phyloP scores from a whole-genome alignment of 139 green algal genomes.

The Coelastrella sp. region DNA sequence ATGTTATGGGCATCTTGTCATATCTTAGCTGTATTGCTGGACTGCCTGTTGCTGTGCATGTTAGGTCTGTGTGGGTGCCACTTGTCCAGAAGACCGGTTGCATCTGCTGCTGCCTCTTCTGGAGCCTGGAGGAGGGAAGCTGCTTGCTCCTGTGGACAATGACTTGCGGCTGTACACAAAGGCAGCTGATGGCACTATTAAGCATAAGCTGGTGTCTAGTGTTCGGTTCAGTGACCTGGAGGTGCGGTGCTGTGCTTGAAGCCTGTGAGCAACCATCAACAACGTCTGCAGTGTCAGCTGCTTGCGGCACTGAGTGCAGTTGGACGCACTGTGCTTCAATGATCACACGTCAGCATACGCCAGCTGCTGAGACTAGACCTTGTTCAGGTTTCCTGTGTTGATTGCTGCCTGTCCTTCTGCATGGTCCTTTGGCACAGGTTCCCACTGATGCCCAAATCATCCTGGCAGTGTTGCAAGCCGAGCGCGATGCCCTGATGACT shows the following conservation, averaged over 20 bases:
- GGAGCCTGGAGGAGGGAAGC: slow-evolving; percentile 42
- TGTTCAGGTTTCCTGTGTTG: not conserved
- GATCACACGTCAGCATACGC: too few relatives aligned
- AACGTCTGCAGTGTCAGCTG: too few relatives aligned
- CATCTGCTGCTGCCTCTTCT: slow-evolving; percentile 60
- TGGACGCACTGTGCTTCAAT: too few relatives aligned
- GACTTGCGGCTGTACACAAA: slow-evolving; percentile 48
- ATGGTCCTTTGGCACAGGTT: not conserved
- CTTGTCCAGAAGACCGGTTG: slow-evolving; percentile 59
- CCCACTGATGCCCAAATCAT: slow-evolving; percentile 26
- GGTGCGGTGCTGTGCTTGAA: not conserved
- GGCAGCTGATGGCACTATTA: slow-evolving; percentile 10
- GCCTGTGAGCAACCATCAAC: not conserved
- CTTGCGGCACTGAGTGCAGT: too few relatives aligned
- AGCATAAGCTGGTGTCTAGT: slow-evolving; percentile 1
- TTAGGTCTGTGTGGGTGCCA: slow-evolving; percentile 60
- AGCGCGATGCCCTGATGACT: slow-evolving; percentile 10
- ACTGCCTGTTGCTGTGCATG: not conserved
- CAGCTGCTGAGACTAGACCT: not conserved
- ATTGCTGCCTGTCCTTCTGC: not conserved
- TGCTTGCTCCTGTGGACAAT: slow-evolving; percentile 46
- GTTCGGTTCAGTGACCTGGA: slow-evolving; percentile 51
- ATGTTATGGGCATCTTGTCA: too few relatives aligned
- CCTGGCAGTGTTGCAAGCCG: slow-evolving; percentile 22
- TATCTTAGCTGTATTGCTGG: too few relatives aligned